Base-by-base conservation (phyloP, 1,139 yeast genomes). In the Yamadazyma dushanensis region DNA sequence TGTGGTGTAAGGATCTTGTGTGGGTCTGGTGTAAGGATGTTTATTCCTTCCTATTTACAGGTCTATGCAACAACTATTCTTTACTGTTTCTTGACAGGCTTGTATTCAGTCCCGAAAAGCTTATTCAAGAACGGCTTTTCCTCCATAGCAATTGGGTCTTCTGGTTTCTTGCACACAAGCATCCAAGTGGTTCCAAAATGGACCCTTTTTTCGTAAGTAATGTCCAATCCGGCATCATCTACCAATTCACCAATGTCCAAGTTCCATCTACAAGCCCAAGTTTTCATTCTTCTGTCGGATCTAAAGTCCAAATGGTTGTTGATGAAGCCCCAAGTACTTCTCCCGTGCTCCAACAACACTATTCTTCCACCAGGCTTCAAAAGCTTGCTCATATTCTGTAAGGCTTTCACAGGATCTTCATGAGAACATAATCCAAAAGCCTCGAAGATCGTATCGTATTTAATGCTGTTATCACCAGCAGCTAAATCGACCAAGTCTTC, bases 241-340 rank as follows among this genome's bases (percentile, higher is more conserved):
- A 92, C 72, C 36, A 92, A 71, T 49, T 83, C 92, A 22, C 89
- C 95, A 47, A 92, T 87, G 54, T 92, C 97, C 45, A 92, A 68
- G 54, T 92, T 92, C 97, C 97, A 92, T 54, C 97, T 70, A 61
- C 98, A 92, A 3, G 97, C 97, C 97, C 97, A 92, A 9, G 84
- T 81, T 45, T 84, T 76, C 67, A 90, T 78, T 62, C 97, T 82
- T 47, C 79, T 76, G 38, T 80, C 89, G 6, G 96, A 90, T 46
- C 94, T 73, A 45, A 79, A 78, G 59, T 92, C 97, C 59, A 92
- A 70, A 43, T 85, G 80, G 29, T 80, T 76, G 59, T 94, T 92
- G 46, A 92, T 74, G 40, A 83, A 78, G 34, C 79, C 83, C 67
- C 83, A 87, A 1, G 78, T 72, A 40, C 96, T 86, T 51, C 96